Conservation (phyloP, 2,329 filamentous ascomycete species). For the Colletotrichum cereale region DNA sequence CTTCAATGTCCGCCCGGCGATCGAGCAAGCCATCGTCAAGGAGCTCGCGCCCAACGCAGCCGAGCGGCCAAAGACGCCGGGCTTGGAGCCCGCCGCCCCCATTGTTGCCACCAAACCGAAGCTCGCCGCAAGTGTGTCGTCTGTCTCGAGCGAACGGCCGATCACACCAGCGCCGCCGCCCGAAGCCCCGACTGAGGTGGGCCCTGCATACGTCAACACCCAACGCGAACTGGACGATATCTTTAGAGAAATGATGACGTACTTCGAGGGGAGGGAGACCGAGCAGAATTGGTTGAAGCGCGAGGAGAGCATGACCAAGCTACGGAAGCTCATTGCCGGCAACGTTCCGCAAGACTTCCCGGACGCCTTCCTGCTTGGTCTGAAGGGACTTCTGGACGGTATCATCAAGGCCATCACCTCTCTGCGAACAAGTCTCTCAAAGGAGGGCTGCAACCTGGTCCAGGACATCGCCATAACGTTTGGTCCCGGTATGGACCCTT, state of each 20-base stretch:
- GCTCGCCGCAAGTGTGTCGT: slow-evolving; percentile 66
- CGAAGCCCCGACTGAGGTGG: slow-evolving; percentile 78
- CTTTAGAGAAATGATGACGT: slow-evolving; percentile 82
- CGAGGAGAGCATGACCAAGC: slow-evolving; percentile 82
- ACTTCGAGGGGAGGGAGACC: slow-evolving; percentile 89
- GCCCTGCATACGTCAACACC: slow-evolving; percentile 87
- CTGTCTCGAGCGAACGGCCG: slow-evolving; percentile 63
- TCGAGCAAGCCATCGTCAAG: slow-evolving; percentile 83
- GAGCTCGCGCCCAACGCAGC: slow-evolving; percentile 70
- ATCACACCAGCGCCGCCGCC: slow-evolving; percentile 66
- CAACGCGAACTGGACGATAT: slow-evolving; percentile 89
- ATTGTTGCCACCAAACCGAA: slow-evolving; percentile 58
- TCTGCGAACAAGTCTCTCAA: slow-evolving; percentile 88
- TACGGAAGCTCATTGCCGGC: slow-evolving; percentile 84
- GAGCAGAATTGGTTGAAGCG: slow-evolving; percentile 92
- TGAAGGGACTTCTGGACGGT: slow-evolving; percentile 84
- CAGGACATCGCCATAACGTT: slow-evolving; percentile 86
- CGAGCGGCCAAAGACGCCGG: slow-evolving; percentile 57
- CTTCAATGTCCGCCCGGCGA: slow-evolving; percentile 88
- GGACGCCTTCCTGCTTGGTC: slow-evolving; percentile 75
- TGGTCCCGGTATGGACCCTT: slow-evolving; percentile 83
- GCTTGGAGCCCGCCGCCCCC: slow-evolving; percentile 52
- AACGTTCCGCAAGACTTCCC: slow-evolving; percentile 85
- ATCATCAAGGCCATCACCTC: slow-evolving; percentile 89
- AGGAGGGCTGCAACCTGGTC: slow-evolving; percentile 84